A percentile compares a stretch with the other conserved stretches of the same genome.
These are phyloP conservation scores for Citrus unshiu DNA, from an alignment of 345 rosid genomes.

Conservation along the genomic window DNA sequence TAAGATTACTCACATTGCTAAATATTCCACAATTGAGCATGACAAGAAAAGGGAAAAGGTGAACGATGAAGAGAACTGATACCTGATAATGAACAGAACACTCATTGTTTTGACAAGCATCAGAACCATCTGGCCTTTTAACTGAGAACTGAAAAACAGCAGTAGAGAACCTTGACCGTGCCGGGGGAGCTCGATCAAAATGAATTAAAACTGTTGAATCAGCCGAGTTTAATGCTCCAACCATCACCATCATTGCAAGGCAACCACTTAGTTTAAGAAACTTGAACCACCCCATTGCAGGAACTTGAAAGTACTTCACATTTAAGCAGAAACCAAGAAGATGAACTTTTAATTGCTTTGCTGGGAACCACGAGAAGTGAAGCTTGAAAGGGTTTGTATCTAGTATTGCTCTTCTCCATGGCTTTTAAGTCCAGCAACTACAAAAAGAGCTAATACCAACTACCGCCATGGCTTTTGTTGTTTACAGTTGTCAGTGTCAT, in stretches of 20 bases:
- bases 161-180: slow-evolving; percentile 32
- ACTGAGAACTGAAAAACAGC: slow-evolving; percentile 40
- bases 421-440: slow-evolving; percentile 14
- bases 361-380: not conserved
- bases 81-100: slow-evolving; percentile 46
- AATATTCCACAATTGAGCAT: not conserved
- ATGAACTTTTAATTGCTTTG: not conserved
- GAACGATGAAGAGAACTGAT: not conserved
- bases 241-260: slow-evolving; percentile 22
- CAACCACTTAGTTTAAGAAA: slow-evolving; percentile 13
- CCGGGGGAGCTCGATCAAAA: slow-evolving; percentile 35
- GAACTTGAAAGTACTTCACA: slow-evolving; percentile 21
- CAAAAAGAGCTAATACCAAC: slow-evolving; percentile 22
- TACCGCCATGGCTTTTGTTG: slow-evolving; percentile 29
- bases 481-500: slow-evolving; percentile 39
- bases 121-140: slow-evolving; percentile 25
- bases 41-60: not conserved
- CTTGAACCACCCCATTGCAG: slow-evolving; percentile 27
- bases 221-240: slow-evolving; percentile 19
- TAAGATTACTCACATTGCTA: not conserved
- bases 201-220: slow-evolving; percentile 28
- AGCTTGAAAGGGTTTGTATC: not conserved
- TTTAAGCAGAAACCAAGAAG: slow-evolving; percentile 15
- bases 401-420: not conserved
- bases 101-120: slow-evolving; percentile 29